These are phyloP conservation scores for Quercus wislizeni DNA, from an alignment of 306 rosid species.

Conservation along the genomic window DNA sequence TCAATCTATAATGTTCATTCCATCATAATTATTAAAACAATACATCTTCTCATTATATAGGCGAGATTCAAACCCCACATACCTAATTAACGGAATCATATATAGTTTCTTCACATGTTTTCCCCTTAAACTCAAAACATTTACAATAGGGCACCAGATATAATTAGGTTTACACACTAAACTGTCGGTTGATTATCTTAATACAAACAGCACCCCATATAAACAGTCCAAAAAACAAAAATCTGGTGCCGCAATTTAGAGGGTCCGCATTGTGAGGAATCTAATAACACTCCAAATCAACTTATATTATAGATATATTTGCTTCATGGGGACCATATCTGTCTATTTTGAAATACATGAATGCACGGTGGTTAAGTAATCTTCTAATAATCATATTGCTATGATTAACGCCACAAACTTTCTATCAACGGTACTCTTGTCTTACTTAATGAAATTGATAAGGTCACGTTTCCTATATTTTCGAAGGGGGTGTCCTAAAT, in stretches of 20 bases:
- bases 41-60: too few species aligned
- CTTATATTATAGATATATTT: background rate
- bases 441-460: background rate
- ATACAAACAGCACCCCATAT: too few species aligned
- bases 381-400: background rate
- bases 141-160: too few species aligned
- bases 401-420: background rate
- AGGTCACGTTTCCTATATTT: too few species aligned
- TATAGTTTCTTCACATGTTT: too few species aligned
- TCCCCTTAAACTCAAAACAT: too few species aligned
- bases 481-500: too few species aligned
- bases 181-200: too few species aligned
- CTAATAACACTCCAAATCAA: background rate
- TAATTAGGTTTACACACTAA: too few species aligned
- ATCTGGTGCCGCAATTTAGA: background rate
- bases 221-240: background rate
- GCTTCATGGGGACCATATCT: background rate
- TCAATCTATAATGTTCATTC: too few species aligned
- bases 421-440: background rate
- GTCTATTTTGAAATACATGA: background rate
- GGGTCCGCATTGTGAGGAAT: background rate
- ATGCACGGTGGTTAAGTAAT: background rate
- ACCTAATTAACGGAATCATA: fast-evolving
- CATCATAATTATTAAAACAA: too few species aligned
- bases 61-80: too few species aligned